Percentiles rank a stretch among this genome's conserved stretches.
These are phyloP conservation scores for Sugiyamaella chiloensis DNA, from an alignment of 805 yeast genomes.

Conservation along the genomic window DNA sequence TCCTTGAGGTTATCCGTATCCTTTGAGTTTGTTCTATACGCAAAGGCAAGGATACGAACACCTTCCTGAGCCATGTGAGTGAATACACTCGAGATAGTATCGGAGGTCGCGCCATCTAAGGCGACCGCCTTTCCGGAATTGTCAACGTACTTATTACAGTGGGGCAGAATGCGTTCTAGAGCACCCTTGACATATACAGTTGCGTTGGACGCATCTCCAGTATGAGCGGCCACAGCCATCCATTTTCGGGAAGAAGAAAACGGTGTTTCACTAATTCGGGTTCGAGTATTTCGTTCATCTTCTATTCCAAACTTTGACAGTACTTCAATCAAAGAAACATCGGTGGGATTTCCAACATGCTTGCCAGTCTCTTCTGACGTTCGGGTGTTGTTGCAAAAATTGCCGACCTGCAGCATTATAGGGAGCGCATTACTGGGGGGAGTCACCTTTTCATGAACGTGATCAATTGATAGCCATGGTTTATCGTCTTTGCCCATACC, in stretches of 20 bases:
- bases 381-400: conserved; percentile 36
- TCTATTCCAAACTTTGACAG: conserved; percentile 65
- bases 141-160: conserved; percentile 58
- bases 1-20: conserved; percentile 40
- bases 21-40: conserved; percentile 44
- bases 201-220: conserved; percentile 54
- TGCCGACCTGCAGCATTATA: conserved; percentile 29
- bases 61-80: conserved; percentile 74
- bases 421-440: conserved; percentile 21
- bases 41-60: conserved; percentile 80
- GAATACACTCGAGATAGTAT: conserved; percentile 52
- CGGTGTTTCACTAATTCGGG: conserved; percentile 71
- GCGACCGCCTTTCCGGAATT: conserved; percentile 58
- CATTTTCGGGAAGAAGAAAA: conserved; percentile 81
- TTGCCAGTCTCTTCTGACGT: conserved; percentile 54
- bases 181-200: conserved; percentile 84
- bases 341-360: conserved; percentile 90
- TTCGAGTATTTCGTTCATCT: conserved; percentile 59
- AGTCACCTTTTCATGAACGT: conserved; percentile 6
- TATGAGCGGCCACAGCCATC: conserved; percentile 76
- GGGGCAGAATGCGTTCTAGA: conserved; percentile 62
- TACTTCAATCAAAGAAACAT: conserved; percentile 81
- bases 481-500: conserved; percentile 37
- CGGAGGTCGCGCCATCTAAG: conserved; percentile 47
- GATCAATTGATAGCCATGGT: conserved; percentile 19